Evolutionary conservation across 345 rosid genomes (phyloP).

Genomic region (Hibiscus trionum): DNA sequence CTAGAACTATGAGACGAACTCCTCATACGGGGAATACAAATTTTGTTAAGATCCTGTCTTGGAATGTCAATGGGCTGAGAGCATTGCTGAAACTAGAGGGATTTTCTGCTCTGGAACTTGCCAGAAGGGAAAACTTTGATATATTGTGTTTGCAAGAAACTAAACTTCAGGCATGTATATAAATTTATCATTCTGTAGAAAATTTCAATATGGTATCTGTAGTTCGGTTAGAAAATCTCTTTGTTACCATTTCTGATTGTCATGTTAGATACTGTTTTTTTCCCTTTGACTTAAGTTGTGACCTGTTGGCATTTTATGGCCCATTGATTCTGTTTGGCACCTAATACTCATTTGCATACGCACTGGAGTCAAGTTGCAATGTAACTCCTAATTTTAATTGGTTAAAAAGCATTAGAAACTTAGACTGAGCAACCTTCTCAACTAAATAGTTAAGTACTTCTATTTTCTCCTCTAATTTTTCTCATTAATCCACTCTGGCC

Average conservation of each 20-base stretch:
- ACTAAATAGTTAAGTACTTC: background rate
- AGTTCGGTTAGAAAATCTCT: background rate
- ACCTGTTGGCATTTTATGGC: background rate
- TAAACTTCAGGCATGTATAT: constrained; percentile 61
- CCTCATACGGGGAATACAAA: constrained; percentile 39
- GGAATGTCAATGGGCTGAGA: constrained; percentile 95
- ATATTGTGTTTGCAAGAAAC: constrained; percentile 93
- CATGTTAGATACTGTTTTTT: background rate
- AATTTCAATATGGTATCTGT: background rate
- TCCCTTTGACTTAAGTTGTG: background rate
- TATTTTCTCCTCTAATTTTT: background rate
- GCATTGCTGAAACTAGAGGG: constrained; percentile 65
- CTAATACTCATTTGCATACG: background rate
- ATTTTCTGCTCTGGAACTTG: constrained; percentile 73
- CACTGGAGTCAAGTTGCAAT: background rate
- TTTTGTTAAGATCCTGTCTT: constrained; percentile 65
- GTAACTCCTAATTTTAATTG: background rate
- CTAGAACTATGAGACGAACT: constrained; percentile 67
- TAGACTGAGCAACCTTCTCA: background rate
- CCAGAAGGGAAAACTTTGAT: constrained; percentile 76
- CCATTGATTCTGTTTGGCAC: background rate
- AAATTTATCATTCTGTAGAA: background rate
- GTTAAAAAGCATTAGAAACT: background rate
- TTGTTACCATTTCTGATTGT: background rate
- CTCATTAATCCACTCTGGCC: background rate